Conservation (phyloP, 345 rosid species). For the Carallia brachiata region DNA sequence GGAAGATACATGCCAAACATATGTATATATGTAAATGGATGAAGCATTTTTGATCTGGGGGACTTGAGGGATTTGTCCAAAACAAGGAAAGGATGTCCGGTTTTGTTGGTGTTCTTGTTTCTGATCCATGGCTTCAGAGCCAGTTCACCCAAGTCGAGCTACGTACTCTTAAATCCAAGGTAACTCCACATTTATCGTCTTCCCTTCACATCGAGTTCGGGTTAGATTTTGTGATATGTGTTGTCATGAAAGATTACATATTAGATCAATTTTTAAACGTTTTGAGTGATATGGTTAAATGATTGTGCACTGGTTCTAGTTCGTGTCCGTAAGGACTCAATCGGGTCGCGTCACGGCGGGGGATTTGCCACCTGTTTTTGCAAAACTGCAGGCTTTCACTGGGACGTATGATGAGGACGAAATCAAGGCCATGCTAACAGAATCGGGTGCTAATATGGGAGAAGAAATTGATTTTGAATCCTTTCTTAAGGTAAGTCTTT, state of each 20-base stretch:
- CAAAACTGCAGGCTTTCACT: slow-evolving; percentile 63
- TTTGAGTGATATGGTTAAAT: background rate
- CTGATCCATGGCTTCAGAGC: slow-evolving; percentile 97
- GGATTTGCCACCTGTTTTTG: slow-evolving; percentile 68
- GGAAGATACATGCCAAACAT: background rate
- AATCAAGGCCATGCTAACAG: slow-evolving; percentile 57
- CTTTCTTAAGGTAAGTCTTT: slow-evolving; percentile 70
- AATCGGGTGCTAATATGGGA: slow-evolving; percentile 38
- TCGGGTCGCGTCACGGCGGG: slow-evolving; percentile 51
- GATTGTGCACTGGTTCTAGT: slow-evolving; percentile 33
- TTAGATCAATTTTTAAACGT: background rate
- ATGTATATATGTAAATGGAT: background rate
- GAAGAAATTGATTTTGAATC: slow-evolving; percentile 84
- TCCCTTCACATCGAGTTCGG: background rate
- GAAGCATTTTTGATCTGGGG: background rate
- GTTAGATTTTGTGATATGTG: background rate
- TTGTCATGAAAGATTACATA: background rate
- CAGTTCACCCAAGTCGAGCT: slow-evolving; percentile 99
- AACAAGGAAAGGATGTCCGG: slow-evolving; percentile 53
- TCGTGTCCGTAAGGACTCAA: slow-evolving; percentile 57
- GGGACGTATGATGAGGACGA: slow-evolving; percentile 62
- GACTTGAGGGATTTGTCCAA: background rate
- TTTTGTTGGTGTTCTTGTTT: slow-evolving; percentile 85
- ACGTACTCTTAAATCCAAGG: slow-evolving; percentile 93
- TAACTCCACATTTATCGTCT: slow-evolving; percentile 17